Conservation (phyloP, 164 flowering plant species). For the Saururus chinensis region DNA sequence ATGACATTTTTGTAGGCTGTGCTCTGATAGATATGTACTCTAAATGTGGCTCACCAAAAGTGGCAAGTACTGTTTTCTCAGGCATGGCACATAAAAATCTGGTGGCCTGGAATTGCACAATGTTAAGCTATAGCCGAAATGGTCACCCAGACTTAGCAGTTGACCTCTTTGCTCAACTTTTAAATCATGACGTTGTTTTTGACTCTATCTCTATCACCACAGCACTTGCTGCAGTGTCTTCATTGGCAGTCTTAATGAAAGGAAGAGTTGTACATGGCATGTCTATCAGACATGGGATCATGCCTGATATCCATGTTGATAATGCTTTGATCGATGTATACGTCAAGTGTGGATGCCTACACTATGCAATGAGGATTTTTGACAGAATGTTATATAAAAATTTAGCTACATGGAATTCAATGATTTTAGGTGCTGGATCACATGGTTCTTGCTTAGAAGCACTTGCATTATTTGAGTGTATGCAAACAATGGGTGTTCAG, state of each 20-base stretch:
- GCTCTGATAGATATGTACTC: slow-evolving; percentile 47
- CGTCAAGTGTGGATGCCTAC: slow-evolving; percentile 41
- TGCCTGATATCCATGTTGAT: slow-evolving; percentile 31
- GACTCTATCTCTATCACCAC: slow-evolving; percentile 36
- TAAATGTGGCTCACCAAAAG: slow-evolving; percentile 27
- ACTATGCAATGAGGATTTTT: slow-evolving; percentile 26
- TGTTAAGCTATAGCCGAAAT: slow-evolving; percentile 31
- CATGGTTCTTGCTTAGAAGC: slow-evolving; percentile 41
- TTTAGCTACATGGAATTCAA: slow-evolving; percentile 44
- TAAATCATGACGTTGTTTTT: slow-evolving; percentile 23
- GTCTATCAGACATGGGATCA: slow-evolving; percentile 24
- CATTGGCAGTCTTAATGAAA: slow-evolving; percentile 28
- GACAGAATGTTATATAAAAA: slow-evolving; percentile 22
- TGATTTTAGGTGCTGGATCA: slow-evolving; percentile 49
- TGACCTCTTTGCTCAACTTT: slow-evolving; percentile 27
- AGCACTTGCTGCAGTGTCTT: slow-evolving; percentile 37
- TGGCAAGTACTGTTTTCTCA: slow-evolving; percentile 28
- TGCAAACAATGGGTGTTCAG: slow-evolving; percentile 21
- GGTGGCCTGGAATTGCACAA: slow-evolving; percentile 53
- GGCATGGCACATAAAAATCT: slow-evolving; percentile 30
- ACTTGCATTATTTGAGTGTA: slow-evolving; percentile 26
- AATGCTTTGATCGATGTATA: slow-evolving; percentile 51
- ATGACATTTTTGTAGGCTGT: slow-evolving; percentile 36
- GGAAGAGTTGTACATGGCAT: slow-evolving; percentile 46
- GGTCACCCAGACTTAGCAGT: slow-evolving; percentile 32